These are phyloP conservation scores for Rhazya stricta DNA, from an alignment of 257 asterid species.

Conservation along the genomic window DNA sequence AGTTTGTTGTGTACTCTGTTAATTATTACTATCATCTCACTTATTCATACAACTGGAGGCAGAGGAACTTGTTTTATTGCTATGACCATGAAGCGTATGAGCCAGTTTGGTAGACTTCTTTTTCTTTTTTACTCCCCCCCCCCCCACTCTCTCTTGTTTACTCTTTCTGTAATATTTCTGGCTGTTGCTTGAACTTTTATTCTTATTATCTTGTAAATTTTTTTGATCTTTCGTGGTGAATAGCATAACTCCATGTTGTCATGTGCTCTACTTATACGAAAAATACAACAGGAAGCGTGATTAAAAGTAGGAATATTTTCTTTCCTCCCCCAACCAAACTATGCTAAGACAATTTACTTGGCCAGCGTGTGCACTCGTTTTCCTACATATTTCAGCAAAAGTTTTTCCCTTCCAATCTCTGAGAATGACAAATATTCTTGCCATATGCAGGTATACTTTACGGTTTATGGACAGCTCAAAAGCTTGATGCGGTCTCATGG, in stretches of 20 bases:
- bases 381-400: background rate
- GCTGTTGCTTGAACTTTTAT: too few species aligned
- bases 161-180: too few species aligned
- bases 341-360: background rate
- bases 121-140: background rate
- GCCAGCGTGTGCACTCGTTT: background rate
- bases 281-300: background rate
- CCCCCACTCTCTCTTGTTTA: too few species aligned
- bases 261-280: background rate
- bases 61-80: too few species aligned
- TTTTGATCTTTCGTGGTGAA: background rate
- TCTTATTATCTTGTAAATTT: too few species aligned
- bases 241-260: background rate
- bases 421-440: slow-evolving; percentile 19
- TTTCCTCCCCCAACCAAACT: background rate
- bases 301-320: background rate
- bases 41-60: background rate
- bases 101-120: background rate
- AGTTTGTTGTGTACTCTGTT: background rate
- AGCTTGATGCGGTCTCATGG: slow-evolving; percentile 65
- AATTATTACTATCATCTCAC: background rate
- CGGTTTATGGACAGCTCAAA: slow-evolving; percentile 89
- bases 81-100: too few species aligned
- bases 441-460: slow-evolving; percentile 77
- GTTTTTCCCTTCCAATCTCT: background rate